Evolutionary conservation across 768 basidiomycete genomes (phyloP).

Genomic region (Dendrothele bispora): DNA sequence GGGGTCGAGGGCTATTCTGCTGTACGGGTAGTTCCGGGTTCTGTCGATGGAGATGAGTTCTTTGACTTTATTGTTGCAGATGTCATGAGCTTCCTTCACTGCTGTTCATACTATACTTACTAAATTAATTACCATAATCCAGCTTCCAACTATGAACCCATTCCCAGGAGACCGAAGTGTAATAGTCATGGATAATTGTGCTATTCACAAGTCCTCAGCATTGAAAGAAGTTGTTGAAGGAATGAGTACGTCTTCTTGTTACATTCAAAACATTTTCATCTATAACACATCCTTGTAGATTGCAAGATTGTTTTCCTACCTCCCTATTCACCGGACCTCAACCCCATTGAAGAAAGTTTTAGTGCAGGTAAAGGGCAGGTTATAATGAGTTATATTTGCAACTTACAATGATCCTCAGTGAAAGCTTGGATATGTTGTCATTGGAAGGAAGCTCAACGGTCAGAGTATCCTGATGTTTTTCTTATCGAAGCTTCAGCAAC

Average conservation of each 20-base stretch:
- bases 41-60: slow-evolving; percentile 26
- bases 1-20: slow-evolving; percentile 24
- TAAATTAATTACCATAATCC: no score
- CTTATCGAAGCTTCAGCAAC: slow-evolving; percentile 21
- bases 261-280: no score
- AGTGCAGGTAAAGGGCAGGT: slow-evolving; percentile 19
- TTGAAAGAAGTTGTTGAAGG: slow-evolving; percentile 22
- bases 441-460: background rate
- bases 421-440: slow-evolving; percentile 24
- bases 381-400: background rate
- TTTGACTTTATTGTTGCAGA: slow-evolving; percentile 28
- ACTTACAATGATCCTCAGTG: slow-evolving; percentile 12
- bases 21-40: slow-evolving; percentile 22
- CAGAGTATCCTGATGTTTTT: slow-evolving; percentile 15
- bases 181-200: slow-evolving; percentile 30
- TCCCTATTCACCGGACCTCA: slow-evolving; percentile 36
- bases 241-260: no score
- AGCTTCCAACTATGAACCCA: slow-evolving; percentile 24
- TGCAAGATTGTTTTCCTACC: slow-evolving; percentile 25
- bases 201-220: slow-evolving; percentile 24
- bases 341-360: slow-evolving; percentile 35
- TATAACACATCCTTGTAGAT: no score
- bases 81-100: no score
- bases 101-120: no score
- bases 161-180: slow-evolving; percentile 24